Percentiles rank a stretch among this genome's conserved stretches.
Evolutionary conservation across 371 early-diverging fungal species (phyloP).

Genomic region (Apophysomyces elegans): DNA sequence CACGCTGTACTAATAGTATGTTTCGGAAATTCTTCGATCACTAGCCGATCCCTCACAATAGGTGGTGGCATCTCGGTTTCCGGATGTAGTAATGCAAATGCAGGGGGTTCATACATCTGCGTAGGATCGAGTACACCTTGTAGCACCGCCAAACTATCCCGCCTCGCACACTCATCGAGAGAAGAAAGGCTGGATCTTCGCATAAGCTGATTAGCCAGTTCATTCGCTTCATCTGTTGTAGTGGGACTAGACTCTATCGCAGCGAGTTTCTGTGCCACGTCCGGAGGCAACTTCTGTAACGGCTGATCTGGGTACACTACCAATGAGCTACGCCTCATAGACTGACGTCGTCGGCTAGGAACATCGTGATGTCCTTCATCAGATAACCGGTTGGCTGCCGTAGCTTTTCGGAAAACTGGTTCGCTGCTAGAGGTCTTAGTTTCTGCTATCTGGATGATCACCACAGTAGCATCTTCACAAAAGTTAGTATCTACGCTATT

Average conservation of each 20-base stretch:
- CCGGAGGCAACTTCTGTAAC: neutral
- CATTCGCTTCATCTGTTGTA: neutral
- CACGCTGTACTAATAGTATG: conserved; percentile 70
- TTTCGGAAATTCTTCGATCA: conserved; percentile 67
- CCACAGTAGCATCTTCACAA: conserved; percentile 12
- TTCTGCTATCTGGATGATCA: conserved; percentile 12
- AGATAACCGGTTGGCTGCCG: neutral
- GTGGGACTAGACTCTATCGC: neutral
- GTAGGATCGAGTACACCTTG: conserved; percentile 48
- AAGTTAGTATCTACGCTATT: neutral
- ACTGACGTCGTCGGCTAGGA: conserved; percentile 12
- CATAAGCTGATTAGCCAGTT: neutral
- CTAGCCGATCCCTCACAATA: conserved; percentile 61
- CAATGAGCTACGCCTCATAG: conserved; percentile 36
- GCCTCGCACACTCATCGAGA: conserved; percentile 21
- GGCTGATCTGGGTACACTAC: conserved; percentile 58
- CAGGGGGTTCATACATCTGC: conserved; percentile 64
- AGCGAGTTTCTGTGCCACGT: neutral
- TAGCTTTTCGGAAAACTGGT: neutral
- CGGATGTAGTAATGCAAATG: conserved; percentile 38
- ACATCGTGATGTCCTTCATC: neutral
- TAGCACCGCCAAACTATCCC: conserved; percentile 33
- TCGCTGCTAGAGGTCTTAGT: conserved; percentile 7
- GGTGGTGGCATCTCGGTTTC: conserved; percentile 76
- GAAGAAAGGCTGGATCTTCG: neutral